Evolutionary conservation across 1,284 basidiomycete species (phyloP).

Genomic region (Ustilago crameri): DNA sequence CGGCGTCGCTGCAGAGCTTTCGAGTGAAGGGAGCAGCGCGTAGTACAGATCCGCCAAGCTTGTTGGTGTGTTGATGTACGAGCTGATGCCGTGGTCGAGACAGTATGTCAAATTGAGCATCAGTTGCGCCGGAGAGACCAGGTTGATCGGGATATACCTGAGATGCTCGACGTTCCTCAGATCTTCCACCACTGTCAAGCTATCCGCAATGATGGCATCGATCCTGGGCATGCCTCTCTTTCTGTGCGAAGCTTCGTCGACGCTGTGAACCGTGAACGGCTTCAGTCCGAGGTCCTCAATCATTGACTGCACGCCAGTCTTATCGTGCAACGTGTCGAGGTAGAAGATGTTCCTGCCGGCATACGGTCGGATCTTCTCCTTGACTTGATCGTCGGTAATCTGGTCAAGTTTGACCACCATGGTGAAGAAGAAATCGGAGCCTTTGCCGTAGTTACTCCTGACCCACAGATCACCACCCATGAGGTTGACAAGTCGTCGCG

Average conservation of each 20-base stretch:
- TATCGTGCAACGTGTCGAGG: constrained; percentile 85
- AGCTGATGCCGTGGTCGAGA: constrained; percentile 87
- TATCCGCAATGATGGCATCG: constrained; percentile 95
- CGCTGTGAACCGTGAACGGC: constrained; percentile 80
- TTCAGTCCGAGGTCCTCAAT: constrained; percentile 85
- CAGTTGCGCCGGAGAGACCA: constrained; percentile 75
- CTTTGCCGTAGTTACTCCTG: constrained; percentile 85
- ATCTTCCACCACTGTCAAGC: constrained; percentile 83
- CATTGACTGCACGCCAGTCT: constrained; percentile 80
- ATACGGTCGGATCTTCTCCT: constrained; percentile 66
- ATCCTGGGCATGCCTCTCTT: constrained; percentile 85
- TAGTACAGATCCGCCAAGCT: constrained; percentile 88
- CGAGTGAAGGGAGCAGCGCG: constrained; percentile 91
- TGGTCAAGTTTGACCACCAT: constrained; percentile 71
- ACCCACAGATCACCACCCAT: constrained; percentile 99
- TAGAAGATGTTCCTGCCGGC: constrained; percentile 75
- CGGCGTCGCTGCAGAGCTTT: constrained; percentile 87
- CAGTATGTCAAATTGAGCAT: constrained; percentile 72
- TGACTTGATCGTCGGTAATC: constrained; percentile 56
- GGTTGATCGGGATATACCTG: constrained; percentile 94
- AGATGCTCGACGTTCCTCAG: constrained; percentile 92
- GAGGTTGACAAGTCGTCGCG: constrained; percentile 87
- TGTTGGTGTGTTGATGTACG: constrained; percentile 90
- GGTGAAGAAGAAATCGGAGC: constrained; percentile 97
- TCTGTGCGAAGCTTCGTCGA: constrained; percentile 78